Base-by-base conservation (phyloP, 192 early-diverging fungal species). In the Paraglomus occultum region DNA sequence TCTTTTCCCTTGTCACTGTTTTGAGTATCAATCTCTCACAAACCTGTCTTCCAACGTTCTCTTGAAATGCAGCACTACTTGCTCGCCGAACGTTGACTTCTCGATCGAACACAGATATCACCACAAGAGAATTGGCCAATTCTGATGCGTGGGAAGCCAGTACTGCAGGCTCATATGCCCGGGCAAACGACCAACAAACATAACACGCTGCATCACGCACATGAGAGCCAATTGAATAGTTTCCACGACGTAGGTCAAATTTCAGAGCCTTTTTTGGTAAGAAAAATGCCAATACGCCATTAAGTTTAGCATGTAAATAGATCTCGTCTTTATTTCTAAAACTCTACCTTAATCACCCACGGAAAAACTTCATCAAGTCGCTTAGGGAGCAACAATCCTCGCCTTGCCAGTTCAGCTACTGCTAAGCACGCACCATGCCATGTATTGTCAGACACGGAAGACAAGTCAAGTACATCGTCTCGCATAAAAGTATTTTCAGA, bases 181-280 rank as follows among this genome's bases (percentile, higher is more conserved):
- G 84, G 22, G 95, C 95, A 77, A 99, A 95, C 23, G 95, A 94
- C 97, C 97, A 99, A 75, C 91, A 91, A 10, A 96, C 94, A 79
- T 99, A 99, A 69, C 95, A 95, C 40, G 92, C 92, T 0, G 97
- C 93, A 74, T 99, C 97, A 39, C 96, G 89, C 0, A 99, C 95
- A 76, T 95, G 91, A 10, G 93, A 80, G 4, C 97, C 97, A 47
- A 99, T 85, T 31, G 96, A 96, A 45, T 95, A 90, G 38, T 90
- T 83, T 4, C 95, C 96, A 40, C 90, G 84, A 73, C 90, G 89
- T 38, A 92, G 81, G 76, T 99, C 97, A 76, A 95, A 99, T 49
- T 82, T 86, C 5, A 99, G 82, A 7, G 93, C 95, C 63, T 82
- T 31, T 31, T 31, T 31, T 31, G 31, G 31, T 31, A 31, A 31